Base-by-base conservation (phyloP, 176 grass and related monocot genomes). In the Ampelocalamus luodianensis region DNA sequence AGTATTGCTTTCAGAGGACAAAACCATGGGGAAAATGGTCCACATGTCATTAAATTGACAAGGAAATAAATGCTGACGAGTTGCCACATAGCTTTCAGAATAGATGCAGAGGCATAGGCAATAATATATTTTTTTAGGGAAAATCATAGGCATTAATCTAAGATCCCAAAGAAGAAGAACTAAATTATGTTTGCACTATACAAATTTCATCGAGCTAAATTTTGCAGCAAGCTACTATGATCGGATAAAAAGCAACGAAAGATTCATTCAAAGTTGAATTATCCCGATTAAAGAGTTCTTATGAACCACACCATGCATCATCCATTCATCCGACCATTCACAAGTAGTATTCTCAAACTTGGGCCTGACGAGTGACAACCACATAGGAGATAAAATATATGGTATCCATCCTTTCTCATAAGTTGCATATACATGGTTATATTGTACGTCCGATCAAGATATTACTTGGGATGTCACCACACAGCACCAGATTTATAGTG, bases 391-490 rank as follows among this genome's bases (percentile, higher is more conserved):
- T 20, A 36, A 39, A 42, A 34, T 34, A 34, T 81, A 14, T 34
- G 32, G 32, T 71, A n/a, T 77, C 18, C 39, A 61, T 59, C 48
- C 23, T 48, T 80, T 23, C 32, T 42, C 53, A 77, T 10, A 56
- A 24, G 27, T 56, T 29, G 67, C 20, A 68, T 76, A 62, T 61
- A 85, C 82, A 75, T 50, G 29, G 67, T 4, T 29, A 11, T 45
- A 54, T 40, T 18, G 12, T 38, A 55, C 5, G 17, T 34, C 58
- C 53, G 17, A 65, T 66, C 13, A 13, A 3, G 23, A 54, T 17
- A 83, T 82, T 80, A 70, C 66, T 61, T 40, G 10, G 18, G 15
- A 85, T 18, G 38, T 51, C 62, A 22, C 58, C 63, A 68, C 42
- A 43, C 62, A 22, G 45, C 63, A 68, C 42, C 11, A 26, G 26